Evolutionary conservation across 2,329 filamentous ascomycete genomes (phyloP).

Genomic region (Coniochaeta sp.): DNA sequence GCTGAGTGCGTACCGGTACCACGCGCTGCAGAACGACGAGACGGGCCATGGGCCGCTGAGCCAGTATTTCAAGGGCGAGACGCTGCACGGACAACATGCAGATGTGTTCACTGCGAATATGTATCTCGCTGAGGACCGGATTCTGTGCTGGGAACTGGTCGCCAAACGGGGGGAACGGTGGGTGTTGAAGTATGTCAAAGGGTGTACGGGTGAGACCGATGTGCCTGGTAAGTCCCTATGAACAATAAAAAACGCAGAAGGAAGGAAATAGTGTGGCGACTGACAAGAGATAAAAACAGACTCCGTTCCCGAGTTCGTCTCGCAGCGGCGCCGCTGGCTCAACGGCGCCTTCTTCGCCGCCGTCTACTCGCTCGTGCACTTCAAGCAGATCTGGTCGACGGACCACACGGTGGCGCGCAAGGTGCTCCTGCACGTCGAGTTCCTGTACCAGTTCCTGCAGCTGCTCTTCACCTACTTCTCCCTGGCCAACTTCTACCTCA

Average conservation of each 20-base stretch:
- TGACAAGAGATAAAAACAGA: conserved; percentile 40
- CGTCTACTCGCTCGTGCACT: conserved; percentile 94
- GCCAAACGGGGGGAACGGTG: conserved; percentile 91
- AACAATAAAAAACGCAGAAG: no score
- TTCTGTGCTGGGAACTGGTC: conserved; percentile 67
- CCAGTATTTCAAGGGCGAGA: conserved; percentile 99
- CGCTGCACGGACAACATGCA: conserved; percentile 88
- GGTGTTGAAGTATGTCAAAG: conserved; percentile 97
- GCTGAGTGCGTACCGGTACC: conserved; percentile 89
- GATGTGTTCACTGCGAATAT: conserved; percentile 74
- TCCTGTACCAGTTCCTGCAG: conserved; percentile 88
- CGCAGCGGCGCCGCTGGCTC: conserved; percentile 90
- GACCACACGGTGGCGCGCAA: conserved; percentile 89
- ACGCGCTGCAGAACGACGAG: conserved; percentile 92
- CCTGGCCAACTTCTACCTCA: conserved; percentile 96
- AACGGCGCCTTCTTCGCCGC: conserved; percentile 99
- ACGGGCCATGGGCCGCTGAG: conserved; percentile 91
- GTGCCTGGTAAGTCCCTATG: conserved; percentile 66
- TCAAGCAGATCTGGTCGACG: conserved; percentile 84
- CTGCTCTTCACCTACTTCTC: conserved; percentile 97
- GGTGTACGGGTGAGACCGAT: conserved; percentile 93
- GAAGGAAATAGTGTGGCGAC: no score
- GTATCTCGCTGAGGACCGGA: conserved; percentile 7
- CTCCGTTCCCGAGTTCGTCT: conserved; percentile 91
- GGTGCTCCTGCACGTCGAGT: conserved; percentile 87